Evolutionary conservation across 1,284 basidiomycete species (phyloP).

Genomic region (Boletus mariae): DNA sequence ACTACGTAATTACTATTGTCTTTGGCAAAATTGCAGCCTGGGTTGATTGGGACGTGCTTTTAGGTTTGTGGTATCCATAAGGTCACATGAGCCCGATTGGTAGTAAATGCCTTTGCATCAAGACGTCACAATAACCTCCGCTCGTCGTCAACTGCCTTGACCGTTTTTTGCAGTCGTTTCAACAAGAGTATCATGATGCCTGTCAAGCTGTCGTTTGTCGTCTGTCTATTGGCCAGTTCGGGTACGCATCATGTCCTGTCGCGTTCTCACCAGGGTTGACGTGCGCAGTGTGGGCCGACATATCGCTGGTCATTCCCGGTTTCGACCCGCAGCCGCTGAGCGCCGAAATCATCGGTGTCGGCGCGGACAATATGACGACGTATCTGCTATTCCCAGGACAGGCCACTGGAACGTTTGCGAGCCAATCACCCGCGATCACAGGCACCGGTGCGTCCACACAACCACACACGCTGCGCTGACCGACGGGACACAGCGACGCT

Average conservation of each 20-base stretch:
- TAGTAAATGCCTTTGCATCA: too few relatives aligned
- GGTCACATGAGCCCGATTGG: too few relatives aligned
- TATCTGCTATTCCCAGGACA: slow-evolving; percentile 39
- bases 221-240: slow-evolving; percentile 5
- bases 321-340: slow-evolving; percentile 44
- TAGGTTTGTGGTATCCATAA: too few relatives aligned
- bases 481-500: background rate
- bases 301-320: slow-evolving; percentile 43
- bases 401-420: slow-evolving; percentile 30
- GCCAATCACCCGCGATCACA: slow-evolving; percentile 31
- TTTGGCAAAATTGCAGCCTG: background rate
- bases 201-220: background rate
- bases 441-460: slow-evolving; percentile 35
- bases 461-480: background rate
- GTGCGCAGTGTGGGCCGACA: slow-evolving; percentile 20
- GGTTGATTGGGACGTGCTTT: too few relatives aligned
- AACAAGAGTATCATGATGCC: too few relatives aligned
- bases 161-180: too few relatives aligned
- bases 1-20: background rate
- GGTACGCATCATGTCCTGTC: background rate
- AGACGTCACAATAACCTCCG: too few relatives aligned
- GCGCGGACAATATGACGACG: slow-evolving; percentile 40
- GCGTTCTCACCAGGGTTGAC: slow-evolving; percentile 5
- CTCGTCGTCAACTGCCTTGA: too few relatives aligned
- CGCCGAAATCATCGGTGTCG: slow-evolving; percentile 39